Conservation (phyloP, 176 grass and related monocot genomes). For the Oryza longistaminata region DNA sequence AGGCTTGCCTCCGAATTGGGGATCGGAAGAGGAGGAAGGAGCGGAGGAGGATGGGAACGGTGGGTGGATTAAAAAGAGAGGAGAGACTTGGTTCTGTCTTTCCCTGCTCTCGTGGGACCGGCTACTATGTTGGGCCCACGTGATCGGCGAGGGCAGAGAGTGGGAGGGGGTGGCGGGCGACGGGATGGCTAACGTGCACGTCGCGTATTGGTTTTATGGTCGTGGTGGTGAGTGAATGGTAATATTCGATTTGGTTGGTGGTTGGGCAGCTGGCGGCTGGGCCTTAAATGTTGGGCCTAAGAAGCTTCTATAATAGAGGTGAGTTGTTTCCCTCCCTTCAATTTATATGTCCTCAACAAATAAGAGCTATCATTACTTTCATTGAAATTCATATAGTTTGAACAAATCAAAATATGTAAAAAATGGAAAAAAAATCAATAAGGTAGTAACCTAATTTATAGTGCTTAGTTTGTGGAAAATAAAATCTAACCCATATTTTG, state of each 20-base stretch:
- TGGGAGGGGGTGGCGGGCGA: conserved; percentile 26
- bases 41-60: not conserved
- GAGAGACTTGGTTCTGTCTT: not conserved
- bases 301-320: not conserved
- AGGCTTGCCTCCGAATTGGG: conserved; percentile 23
- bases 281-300: too few species aligned
- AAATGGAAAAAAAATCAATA: too few species aligned
- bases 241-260: not conserved
- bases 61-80: conserved; percentile 5
- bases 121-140: not conserved
- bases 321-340: too few species aligned
- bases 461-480: too few species aligned
- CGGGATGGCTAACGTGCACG: conserved; percentile 33
- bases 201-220: conserved; percentile 7
- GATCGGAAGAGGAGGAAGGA: conserved; percentile 25
- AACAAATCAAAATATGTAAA: too few species aligned
- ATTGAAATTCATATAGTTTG: too few species aligned
- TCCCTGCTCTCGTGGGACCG: conserved; percentile 32
- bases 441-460: too few species aligned
- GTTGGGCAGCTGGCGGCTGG: not conserved
- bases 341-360: too few species aligned
- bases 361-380: too few species aligned
- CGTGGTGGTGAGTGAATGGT: conserved; percentile 4
- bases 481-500: too few species aligned
- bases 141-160: not conserved